Percentiles rank a stretch among this genome's conserved stretches.
phyloP scores from a whole-genome alignment of 768 basidiomycete genomes.

The Calvatia gigantea region DNA sequence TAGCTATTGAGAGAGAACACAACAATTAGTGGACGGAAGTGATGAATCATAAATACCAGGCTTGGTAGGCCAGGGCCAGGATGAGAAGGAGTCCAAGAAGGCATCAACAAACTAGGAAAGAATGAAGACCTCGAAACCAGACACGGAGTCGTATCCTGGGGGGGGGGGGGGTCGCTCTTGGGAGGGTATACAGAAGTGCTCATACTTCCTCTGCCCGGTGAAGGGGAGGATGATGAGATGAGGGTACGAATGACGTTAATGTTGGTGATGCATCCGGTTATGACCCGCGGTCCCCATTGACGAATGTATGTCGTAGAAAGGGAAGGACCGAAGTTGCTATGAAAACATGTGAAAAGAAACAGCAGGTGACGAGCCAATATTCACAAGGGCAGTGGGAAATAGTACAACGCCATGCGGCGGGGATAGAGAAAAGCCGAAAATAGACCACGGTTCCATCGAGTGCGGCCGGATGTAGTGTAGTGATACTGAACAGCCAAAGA shows the following conservation, averaged over 20 bases:
- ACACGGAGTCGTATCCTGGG: background rate
- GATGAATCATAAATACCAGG: conserved; percentile 12
- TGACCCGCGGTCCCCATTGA: conserved; percentile 9
- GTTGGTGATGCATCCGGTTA: conserved; percentile 11
- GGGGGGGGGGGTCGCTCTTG: conserved; percentile 3
- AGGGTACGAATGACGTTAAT: background rate
- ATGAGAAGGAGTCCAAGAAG: conserved; percentile 12
- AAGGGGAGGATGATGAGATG: background rate
- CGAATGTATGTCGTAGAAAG: conserved; percentile 2
- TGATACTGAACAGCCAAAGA: conserved; percentile 16
- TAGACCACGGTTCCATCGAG: conserved; percentile 22
- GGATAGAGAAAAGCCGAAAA: conserved; percentile 22
- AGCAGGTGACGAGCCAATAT: conserved; percentile 27
- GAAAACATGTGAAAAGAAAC: conserved; percentile 23
- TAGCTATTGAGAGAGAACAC: conserved; percentile 8
- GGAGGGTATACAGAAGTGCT: background rate
- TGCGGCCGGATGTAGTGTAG: conserved; percentile 29
- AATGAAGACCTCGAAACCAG: background rate
- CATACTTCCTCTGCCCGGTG: background rate
- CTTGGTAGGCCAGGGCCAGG: conserved; percentile 5
- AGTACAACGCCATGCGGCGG: conserved; percentile 26
- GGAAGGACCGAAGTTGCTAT: conserved; percentile 24
- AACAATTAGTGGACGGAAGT: conserved; percentile 11
- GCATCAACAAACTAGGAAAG: conserved; percentile 10
- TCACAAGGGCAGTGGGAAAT: conserved; percentile 27